A percentile compares a stretch with the other conserved stretches of the same genome.
Evolutionary conservation across 108 stramenopile genomes (phyloP).

Genomic region (Fragilariopsis cylindrus): DNA sequence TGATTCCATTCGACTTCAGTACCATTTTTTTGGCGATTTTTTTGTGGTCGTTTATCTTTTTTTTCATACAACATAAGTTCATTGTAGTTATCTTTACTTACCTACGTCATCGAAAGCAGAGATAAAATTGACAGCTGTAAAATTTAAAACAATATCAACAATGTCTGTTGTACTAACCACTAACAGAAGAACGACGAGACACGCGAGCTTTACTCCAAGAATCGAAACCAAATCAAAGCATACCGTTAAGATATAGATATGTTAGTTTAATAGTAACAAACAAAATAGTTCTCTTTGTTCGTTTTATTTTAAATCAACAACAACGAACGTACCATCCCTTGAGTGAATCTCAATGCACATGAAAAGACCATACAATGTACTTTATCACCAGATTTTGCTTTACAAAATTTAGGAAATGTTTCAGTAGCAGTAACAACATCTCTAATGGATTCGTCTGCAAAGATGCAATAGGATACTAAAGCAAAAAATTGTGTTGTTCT

Average conservation of each 20-base stretch:
- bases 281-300: too few relatives aligned
- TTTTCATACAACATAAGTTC: too few relatives aligned
- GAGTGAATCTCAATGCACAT: not conserved
- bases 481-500: constrained; percentile 1
- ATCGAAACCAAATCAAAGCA: too few relatives aligned
- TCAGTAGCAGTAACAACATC: not conserved
- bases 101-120: constrained; percentile 12
- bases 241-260: too few relatives aligned
- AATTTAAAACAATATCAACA: not conserved
- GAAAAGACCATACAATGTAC: constrained; percentile 1
- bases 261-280: too few relatives aligned
- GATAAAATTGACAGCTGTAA: not conserved
- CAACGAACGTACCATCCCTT: not conserved
- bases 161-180: constrained; percentile 1
- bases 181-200: not conserved
- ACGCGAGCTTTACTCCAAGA: not conserved
- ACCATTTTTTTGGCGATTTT: too few relatives aligned
- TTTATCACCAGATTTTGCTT: not conserved
- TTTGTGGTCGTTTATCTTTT: too few relatives aligned
- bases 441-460: not conserved
- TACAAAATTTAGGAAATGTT: not conserved
- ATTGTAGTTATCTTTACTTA: too few relatives aligned
- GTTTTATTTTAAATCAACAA: too few relatives aligned
- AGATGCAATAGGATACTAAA: not conserved
- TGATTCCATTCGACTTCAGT: too few relatives aligned